Percentiles rank a stretch among this genome's conserved stretches.
Conservation (phyloP, 1,139 yeast genomes). For the Magnusiomyces clavatus region DNA sequence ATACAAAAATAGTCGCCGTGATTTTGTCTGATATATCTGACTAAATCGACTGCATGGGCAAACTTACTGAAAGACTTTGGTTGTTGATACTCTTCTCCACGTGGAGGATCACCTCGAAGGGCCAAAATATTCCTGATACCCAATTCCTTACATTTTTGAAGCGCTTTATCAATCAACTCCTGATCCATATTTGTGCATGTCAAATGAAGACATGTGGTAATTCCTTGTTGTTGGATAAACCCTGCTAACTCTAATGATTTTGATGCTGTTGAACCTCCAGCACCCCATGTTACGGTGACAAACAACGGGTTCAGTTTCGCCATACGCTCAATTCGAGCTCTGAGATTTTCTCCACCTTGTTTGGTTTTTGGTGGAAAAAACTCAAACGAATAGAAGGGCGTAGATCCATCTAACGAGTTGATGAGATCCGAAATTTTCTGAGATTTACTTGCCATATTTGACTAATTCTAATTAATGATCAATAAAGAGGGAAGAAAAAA, state of each 20-base stretch:
- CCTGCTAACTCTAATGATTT: slow-evolving; percentile 80
- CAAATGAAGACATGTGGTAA: slow-evolving; percentile 86
- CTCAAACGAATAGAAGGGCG: slow-evolving; percentile 75
- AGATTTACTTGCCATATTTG: neutral
- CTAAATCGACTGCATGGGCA: slow-evolving; percentile 73
- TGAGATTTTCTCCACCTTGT: slow-evolving; percentile 73
- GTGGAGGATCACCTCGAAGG: slow-evolving; percentile 92
- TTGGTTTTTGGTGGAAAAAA: slow-evolving; percentile 97
- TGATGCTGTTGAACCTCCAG: slow-evolving; percentile 90
- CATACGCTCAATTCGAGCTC: slow-evolving; percentile 85
- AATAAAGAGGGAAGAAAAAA: too few relatives aligned
- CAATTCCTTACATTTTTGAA: slow-evolving; percentile 56
- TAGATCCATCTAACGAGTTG: slow-evolving; percentile 41
- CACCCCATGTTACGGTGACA: slow-evolving; percentile 97
- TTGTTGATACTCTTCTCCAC: slow-evolving; percentile 60
- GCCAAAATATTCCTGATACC: slow-evolving; percentile 89
- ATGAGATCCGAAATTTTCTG: slow-evolving; percentile 49
- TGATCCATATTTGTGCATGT: slow-evolving; percentile 92
- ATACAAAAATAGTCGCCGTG: slow-evolving; percentile 75
- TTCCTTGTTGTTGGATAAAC: slow-evolving; percentile 63
- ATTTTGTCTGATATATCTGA: slow-evolving; percentile 57
- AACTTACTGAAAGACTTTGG: slow-evolving; percentile 40
- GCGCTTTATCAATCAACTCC: slow-evolving; percentile 68
- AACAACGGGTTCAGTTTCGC: slow-evolving; percentile 80
- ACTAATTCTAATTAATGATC: too few relatives aligned